A percentile compares a stretch with the other conserved stretches of the same genome.
These are phyloP conservation scores for Scytalidium lignicola DNA, from an alignment of 2,329 filamentous ascomycete genomes.

Conservation along the genomic window DNA sequence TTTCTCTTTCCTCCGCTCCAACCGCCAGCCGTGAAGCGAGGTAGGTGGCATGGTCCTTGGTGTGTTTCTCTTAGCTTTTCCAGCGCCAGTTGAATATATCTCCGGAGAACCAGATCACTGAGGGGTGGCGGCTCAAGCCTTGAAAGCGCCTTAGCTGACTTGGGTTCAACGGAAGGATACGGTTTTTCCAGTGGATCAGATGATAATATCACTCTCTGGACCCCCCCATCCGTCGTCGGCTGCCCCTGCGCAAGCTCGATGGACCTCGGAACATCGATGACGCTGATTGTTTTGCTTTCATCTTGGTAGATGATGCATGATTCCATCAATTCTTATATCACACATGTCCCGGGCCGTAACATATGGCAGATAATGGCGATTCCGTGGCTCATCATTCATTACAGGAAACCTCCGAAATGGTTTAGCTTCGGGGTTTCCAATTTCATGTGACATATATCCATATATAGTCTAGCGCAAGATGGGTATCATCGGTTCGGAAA, in stretches of 20 bases:
- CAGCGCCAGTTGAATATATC: conserved; percentile 22
- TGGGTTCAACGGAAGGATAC: conserved; percentile 50
- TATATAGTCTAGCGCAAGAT: background rate
- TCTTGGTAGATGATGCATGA: conserved; percentile 49
- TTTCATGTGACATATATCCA: background rate
- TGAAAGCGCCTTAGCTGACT: conserved; percentile 31
- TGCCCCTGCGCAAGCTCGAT: conserved; percentile 60
- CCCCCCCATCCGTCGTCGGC: background rate
- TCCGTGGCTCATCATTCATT: background rate
- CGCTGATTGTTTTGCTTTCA: conserved; percentile 40
- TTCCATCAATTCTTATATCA: conserved; percentile 4
- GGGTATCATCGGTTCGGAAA: background rate
- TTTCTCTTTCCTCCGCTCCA: background rate
- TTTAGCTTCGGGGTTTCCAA: background rate
- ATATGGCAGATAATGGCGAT: background rate
- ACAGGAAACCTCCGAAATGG: background rate
- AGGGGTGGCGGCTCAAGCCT: conserved; percentile 11
- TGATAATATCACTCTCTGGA: conserved; percentile 30
- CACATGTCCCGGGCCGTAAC: background rate
- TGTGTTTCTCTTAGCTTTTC: conserved; percentile 13
- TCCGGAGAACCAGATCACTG: conserved; percentile 21
- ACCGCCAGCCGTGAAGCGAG: conserved; percentile 12
- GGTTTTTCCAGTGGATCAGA: conserved; percentile 33
- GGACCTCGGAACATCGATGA: conserved; percentile 67
- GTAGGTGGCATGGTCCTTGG: conserved; percentile 29